Percentiles rank a stretch among this genome's conserved stretches.
Conservation (phyloP, 371 early-diverging fungal species). For the Mycotypha africana region DNA sequence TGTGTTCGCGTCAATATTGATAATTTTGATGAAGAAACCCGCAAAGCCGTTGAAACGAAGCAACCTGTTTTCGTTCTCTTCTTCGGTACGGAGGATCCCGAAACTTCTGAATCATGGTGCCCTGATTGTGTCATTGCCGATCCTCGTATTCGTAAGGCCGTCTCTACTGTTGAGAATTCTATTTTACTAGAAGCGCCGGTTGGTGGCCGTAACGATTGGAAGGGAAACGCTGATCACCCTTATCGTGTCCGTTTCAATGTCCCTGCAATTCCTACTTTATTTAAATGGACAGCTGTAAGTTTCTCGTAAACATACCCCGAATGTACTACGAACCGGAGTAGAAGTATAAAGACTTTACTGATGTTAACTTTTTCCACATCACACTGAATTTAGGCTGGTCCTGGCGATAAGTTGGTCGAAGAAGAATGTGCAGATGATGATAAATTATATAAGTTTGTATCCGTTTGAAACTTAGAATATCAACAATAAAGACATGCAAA, state of each 20-base stretch:
- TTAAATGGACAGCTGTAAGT: slow-evolving; percentile 50
- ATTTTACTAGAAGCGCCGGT: slow-evolving; percentile 49
- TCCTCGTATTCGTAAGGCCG: slow-evolving; percentile 43
- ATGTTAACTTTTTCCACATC: too few relatives aligned
- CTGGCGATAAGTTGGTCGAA: slow-evolving; percentile 40
- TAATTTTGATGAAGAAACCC: slow-evolving; percentile 30
- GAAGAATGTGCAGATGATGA: slow-evolving; percentile 41
- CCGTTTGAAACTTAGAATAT: too few relatives aligned
- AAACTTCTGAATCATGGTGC: slow-evolving; percentile 57
- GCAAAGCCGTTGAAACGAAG: slow-evolving; percentile 20
- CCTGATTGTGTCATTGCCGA: slow-evolving; percentile 56
- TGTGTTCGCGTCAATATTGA: slow-evolving; percentile 15
- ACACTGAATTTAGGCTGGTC: slow-evolving; percentile 22
- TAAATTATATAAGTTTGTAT: too few relatives aligned
- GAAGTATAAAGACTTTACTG: too few relatives aligned
- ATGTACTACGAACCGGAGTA: not conserved
- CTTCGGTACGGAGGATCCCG: slow-evolving; percentile 34
- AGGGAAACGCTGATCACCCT: slow-evolving; percentile 39
- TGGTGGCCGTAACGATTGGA: slow-evolving; percentile 52
- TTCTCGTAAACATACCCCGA: not conserved
- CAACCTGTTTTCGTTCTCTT: slow-evolving; percentile 39
- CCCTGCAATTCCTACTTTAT: slow-evolving; percentile 51
- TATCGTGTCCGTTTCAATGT: slow-evolving; percentile 44
- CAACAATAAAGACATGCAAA: too few relatives aligned
- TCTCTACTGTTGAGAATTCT: slow-evolving; percentile 31